Evolutionary conservation across 495 filamentous ascomycete species (phyloP).

Genomic region (Delitschia confertaspora): DNA sequence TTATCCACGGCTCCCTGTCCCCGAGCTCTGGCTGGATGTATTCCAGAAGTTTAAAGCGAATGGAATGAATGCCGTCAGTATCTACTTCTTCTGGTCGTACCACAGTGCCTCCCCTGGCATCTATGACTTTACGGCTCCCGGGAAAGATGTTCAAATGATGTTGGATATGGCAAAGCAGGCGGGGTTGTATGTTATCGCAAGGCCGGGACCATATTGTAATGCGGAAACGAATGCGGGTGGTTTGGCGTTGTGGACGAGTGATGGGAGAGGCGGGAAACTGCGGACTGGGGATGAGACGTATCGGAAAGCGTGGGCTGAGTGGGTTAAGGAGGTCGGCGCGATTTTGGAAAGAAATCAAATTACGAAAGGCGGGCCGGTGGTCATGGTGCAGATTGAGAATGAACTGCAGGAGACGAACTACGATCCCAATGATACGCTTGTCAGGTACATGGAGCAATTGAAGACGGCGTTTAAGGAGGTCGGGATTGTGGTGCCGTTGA

Average conservation of each 20-base stretch:
- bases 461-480: constrained; percentile 39
- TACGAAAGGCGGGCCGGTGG: constrained; percentile 46
- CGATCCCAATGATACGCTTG: constrained; percentile 35
- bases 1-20: constrained; percentile 20
- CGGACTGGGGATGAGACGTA: constrained; percentile 38
- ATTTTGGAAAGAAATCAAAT: constrained; percentile 45
- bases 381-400: constrained; percentile 48
- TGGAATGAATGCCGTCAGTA: constrained; percentile 29
- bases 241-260: constrained; percentile 44
- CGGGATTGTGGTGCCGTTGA: constrained; percentile 45
- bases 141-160: constrained; percentile 44
- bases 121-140: constrained; percentile 48
- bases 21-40: constrained; percentile 25
- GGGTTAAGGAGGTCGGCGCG: constrained; percentile 39
- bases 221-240: constrained; percentile 42
- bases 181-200: constrained; percentile 49
- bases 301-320: constrained; percentile 37
- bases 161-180: constrained; percentile 50
- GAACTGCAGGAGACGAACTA: constrained; percentile 42
- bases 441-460: constrained; percentile 47
- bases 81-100: constrained; percentile 51
- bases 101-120: constrained; percentile 40
- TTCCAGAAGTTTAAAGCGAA: constrained; percentile 27
- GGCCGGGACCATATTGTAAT: constrained; percentile 53
- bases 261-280: constrained; percentile 43